phyloP scores from a whole-genome alignment of 2,329 filamentous ascomycete species.

The Colletotrichum camelliae region DNA sequence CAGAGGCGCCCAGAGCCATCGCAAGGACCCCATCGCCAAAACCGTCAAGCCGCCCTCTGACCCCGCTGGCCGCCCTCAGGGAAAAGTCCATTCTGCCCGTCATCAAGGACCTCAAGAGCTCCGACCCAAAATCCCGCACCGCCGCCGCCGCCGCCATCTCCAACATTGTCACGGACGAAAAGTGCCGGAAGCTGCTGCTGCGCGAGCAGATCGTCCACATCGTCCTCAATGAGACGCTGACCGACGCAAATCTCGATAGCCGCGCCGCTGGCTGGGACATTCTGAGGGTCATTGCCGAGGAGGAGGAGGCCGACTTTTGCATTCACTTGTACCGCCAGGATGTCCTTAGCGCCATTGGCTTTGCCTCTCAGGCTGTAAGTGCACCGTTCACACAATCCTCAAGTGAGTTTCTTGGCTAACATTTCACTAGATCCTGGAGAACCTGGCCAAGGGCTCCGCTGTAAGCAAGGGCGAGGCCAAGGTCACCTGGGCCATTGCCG shows the following conservation, averaged over 20 bases:
- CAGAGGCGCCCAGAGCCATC: slow-evolving; percentile 51
- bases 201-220: slow-evolving; percentile 70
- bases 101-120: slow-evolving; percentile 63
- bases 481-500: slow-evolving; percentile 58
- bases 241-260: slow-evolving; percentile 67
- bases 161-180: slow-evolving; percentile 66
- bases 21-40: slow-evolving; percentile 62
- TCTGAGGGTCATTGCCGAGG: slow-evolving; percentile 62
- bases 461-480: slow-evolving; percentile 58
- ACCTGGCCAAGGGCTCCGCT: slow-evolving; percentile 45
- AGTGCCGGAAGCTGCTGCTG: slow-evolving; percentile 68
- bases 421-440: slow-evolving; percentile 43
- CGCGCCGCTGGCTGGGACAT: slow-evolving; percentile 73
- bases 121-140: slow-evolving; percentile 64
- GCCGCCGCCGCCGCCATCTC: slow-evolving; percentile 64
- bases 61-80: slow-evolving; percentile 65
- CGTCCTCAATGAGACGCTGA: slow-evolving; percentile 68
- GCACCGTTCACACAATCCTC: neutral
- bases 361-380: slow-evolving; percentile 58
- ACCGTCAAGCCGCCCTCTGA: slow-evolving; percentile 65
- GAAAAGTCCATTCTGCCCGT: slow-evolving; percentile 69
- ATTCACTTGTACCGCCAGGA: slow-evolving; percentile 69
- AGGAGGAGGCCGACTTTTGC: slow-evolving; percentile 72
- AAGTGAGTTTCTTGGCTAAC: slow-evolving; percentile 2
- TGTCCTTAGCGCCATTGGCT: slow-evolving; percentile 64